These are phyloP conservation scores for Immersiella caudata DNA, from an alignment of 495 filamentous ascomycete genomes.

Conservation along the genomic window DNA sequence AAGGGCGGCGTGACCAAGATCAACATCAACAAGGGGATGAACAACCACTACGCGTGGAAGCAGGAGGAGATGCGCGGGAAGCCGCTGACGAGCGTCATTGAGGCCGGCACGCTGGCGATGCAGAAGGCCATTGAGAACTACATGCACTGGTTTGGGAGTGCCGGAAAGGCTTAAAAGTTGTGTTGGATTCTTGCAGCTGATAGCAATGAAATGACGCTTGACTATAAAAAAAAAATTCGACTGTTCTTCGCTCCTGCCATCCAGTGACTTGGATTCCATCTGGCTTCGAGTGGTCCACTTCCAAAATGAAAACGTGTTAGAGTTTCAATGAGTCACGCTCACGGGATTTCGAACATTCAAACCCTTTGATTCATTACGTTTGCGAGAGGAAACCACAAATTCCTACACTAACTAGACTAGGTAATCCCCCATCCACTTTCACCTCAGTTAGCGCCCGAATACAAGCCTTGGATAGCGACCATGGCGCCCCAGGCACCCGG, in stretches of 20 bases:
- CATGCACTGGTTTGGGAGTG: constrained; percentile 71
- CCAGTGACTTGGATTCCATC: too few relatives aligned
- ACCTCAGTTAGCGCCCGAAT: constrained; percentile 5
- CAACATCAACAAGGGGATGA: constrained; percentile 84
- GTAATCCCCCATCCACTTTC: neutral
- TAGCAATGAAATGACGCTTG: neutral
- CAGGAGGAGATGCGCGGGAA: constrained; percentile 69
- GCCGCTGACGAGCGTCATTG: constrained; percentile 70
- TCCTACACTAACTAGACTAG: neutral
- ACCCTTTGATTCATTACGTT: constrained; percentile 3
- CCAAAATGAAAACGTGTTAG: too few relatives aligned
- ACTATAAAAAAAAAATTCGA: neutral
- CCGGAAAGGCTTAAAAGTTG: constrained; percentile 58
- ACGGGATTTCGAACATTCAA: neutral
- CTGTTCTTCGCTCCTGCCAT: neutral
- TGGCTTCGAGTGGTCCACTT: too few relatives aligned
- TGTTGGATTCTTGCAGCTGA: neutral
- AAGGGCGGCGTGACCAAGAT: constrained; percentile 71
- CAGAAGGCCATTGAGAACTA: constrained; percentile 74
- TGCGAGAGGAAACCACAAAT: constrained; percentile 5
- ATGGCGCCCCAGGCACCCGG: constrained; percentile 65
- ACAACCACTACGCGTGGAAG: constrained; percentile 66
- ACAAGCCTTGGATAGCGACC: constrained; percentile 58
- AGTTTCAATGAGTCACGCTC: too few relatives aligned
- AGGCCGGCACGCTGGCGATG: constrained; percentile 72